Conservation (phyloP, 345 rosid species). For the Erodium maritimum region DNA sequence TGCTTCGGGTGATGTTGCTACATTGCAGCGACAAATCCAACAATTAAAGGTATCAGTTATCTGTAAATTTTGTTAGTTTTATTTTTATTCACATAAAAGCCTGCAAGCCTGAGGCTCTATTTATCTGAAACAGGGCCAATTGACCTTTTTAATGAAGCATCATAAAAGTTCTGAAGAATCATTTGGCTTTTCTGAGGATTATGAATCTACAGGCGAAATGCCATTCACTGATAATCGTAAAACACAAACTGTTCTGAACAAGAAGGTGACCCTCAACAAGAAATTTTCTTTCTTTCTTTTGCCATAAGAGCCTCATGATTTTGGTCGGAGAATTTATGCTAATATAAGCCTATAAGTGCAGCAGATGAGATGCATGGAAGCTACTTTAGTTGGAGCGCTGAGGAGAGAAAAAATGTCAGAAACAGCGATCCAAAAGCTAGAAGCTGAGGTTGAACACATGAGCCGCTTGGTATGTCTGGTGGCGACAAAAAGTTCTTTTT, state of each 20-base stretch:
- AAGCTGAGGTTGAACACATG: conserved; percentile 52
- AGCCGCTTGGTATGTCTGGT: conserved; percentile 44
- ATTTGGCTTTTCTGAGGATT: conserved; percentile 14
- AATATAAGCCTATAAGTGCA: conserved; percentile 7
- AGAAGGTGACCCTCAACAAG: conserved; percentile 30
- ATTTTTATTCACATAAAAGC: conserved; percentile 2
- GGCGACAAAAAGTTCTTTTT: conserved; percentile 7
- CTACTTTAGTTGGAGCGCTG: conserved; percentile 40
- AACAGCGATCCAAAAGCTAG: conserved; percentile 29
- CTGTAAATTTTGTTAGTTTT: conserved; percentile 6
- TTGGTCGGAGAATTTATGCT: conserved; percentile 8
- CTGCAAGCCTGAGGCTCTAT: conserved; percentile 11
- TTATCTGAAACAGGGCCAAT: conserved; percentile 45
- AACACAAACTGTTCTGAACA: conserved; percentile 17
- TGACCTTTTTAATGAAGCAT: conserved; percentile 50
- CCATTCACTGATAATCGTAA: conserved; percentile 14
- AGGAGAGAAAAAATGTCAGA: conserved; percentile 66
- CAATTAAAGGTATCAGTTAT: conserved; percentile 47
- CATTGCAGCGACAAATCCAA: conserved; percentile 74
- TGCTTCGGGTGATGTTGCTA: conserved; percentile 77
- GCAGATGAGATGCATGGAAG: conserved; percentile 32
- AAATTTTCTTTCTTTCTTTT: background rate
- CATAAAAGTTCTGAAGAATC: conserved; percentile 34
- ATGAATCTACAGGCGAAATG: conserved; percentile 23
- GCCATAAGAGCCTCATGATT: conserved; percentile 7